Percentiles rank a stretch among this genome's conserved stretches.
phyloP scores from a whole-genome alignment of 2,329 filamentous ascomycete species.

The Zymoseptoria brevis region DNA sequence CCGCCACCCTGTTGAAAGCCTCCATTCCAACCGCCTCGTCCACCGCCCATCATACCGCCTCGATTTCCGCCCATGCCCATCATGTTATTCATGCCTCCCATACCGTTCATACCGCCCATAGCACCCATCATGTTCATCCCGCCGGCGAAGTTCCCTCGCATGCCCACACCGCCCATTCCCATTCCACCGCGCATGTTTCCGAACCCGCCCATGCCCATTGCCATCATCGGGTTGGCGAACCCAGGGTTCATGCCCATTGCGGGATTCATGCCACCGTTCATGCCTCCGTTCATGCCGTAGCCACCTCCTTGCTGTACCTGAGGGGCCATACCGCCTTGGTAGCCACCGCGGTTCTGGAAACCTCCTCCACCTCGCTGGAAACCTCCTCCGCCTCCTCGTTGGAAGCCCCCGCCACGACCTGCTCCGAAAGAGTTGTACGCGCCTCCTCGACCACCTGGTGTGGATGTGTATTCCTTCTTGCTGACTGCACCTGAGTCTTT shows the following conservation, averaged over 20 bases:
- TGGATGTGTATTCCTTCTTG: conserved; percentile 27
- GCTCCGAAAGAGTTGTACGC: conserved; percentile 25
- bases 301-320: conserved; percentile 12
- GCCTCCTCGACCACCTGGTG: conserved; percentile 7
- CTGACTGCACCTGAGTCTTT: conserved; percentile 33
- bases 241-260: conserved; percentile 5
- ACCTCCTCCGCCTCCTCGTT: conserved; percentile 17
- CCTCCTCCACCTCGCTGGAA: conserved; percentile 26
- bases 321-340: conserved; percentile 10
- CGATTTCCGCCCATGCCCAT: conserved; percentile 41
- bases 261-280: conserved; percentile 6
- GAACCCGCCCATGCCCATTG: conserved; percentile 13
- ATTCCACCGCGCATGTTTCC: conserved; percentile 30
- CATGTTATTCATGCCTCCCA: conserved; percentile 25
- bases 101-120: conserved; percentile 10
- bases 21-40: conserved; percentile 43
- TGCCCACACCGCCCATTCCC: conserved; percentile 4
- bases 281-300: conserved; percentile 19
- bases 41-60: conserved; percentile 41
- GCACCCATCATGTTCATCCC: conserved; percentile 23
- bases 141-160: conserved; percentile 16
- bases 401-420: conserved; percentile 46
- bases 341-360: conserved; percentile 23
- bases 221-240: conserved; percentile 13
- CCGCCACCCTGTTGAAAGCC: conserved; percentile 45